phyloP scores from a whole-genome alignment of 2,329 filamentous ascomycete species.

The Xylariaceae sp. region DNA sequence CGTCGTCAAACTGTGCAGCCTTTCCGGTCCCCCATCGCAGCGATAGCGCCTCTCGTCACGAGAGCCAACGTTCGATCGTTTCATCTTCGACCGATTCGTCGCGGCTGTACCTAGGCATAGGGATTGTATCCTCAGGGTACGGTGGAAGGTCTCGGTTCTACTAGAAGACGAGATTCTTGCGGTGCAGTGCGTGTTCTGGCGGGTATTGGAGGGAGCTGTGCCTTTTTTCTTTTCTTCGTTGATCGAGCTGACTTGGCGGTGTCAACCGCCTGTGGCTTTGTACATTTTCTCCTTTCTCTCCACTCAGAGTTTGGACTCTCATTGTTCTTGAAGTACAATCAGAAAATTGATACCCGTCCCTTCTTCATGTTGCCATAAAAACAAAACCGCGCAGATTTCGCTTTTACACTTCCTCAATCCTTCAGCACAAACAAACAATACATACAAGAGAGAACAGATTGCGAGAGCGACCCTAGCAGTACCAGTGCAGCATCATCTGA shows the following conservation, averaged over 20 bases:
- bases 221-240: slow-evolving; percentile 26
- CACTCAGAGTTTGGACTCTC: slow-evolving; percentile 26
- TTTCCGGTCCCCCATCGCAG: slow-evolving; percentile 4
- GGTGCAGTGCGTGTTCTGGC: slow-evolving; percentile 25
- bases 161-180: slow-evolving; percentile 28
- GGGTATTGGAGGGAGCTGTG: slow-evolving; percentile 26
- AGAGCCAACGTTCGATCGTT: slow-evolving; percentile 14
- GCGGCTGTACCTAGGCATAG: slow-evolving; percentile 22
- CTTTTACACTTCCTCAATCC: slow-evolving; percentile 18
- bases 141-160: slow-evolving; percentile 28
- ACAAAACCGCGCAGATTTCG: slow-evolving; percentile 24
- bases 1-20: slow-evolving; percentile 11
- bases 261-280: slow-evolving; percentile 32
- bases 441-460: slow-evolving; percentile 19
- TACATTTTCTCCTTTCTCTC: slow-evolving; percentile 32
- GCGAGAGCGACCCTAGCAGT: slow-evolving; percentile 19
- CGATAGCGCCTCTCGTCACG: slow-evolving; percentile 6
- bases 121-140: slow-evolving; percentile 26
- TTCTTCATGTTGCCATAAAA: slow-evolving; percentile 31
- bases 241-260: slow-evolving; percentile 29
- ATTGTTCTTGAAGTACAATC: slow-evolving; percentile 35
- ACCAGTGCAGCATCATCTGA: slow-evolving; percentile 18
- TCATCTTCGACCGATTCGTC: slow-evolving; percentile 16
- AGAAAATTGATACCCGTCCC: slow-evolving; percentile 34
- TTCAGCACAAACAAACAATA: slow-evolving; percentile 14